Conservation (phyloP, 257 asterid genomes). For the Fraxinus cuspidata region DNA sequence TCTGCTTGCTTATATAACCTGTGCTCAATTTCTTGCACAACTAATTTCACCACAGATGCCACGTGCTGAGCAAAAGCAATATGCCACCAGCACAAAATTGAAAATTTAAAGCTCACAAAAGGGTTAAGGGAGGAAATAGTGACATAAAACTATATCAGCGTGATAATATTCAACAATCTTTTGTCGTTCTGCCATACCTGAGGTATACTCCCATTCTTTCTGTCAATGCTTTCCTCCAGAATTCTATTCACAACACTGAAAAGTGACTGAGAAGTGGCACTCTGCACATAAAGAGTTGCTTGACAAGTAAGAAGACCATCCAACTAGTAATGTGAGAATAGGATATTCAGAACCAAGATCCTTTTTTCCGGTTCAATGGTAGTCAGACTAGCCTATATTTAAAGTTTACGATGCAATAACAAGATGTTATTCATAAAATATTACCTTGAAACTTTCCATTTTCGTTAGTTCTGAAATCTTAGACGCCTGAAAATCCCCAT, state of each 20-base stretch:
- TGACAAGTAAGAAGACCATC: constrained; percentile 33
- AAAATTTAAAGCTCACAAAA: constrained; percentile 7
- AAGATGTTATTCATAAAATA: not conserved
- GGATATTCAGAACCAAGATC: constrained; percentile 3
- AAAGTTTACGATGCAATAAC: not conserved
- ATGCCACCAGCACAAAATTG: constrained; percentile 24
- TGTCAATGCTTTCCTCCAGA: constrained; percentile 79
- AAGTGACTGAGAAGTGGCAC: constrained; percentile 68
- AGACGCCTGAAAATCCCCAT: constrained; percentile 52
- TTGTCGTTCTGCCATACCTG: constrained; percentile 53
- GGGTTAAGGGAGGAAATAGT: not conserved
- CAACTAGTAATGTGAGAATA: constrained; percentile 14
- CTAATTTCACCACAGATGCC: constrained; percentile 76
- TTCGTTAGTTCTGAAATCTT: constrained; percentile 78
- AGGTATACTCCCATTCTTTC: constrained; percentile 73
- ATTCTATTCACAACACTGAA: constrained; percentile 59
- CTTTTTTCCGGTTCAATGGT: not conserved
- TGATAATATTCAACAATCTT: constrained; percentile 23
- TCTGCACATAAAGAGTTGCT: constrained; percentile 51
- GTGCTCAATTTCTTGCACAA: constrained; percentile 84
- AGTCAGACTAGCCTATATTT: not conserved
- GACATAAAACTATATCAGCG: not conserved
- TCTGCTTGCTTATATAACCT: constrained; percentile 68
- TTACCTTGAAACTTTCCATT: constrained; percentile 76
- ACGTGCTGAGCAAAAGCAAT: constrained; percentile 53